Evolutionary conservation across 2,329 filamentous ascomycete species (phyloP), one percentile per base, ranked within the genome.

Genomic region (Dactylellina drechsleri): DNA sequence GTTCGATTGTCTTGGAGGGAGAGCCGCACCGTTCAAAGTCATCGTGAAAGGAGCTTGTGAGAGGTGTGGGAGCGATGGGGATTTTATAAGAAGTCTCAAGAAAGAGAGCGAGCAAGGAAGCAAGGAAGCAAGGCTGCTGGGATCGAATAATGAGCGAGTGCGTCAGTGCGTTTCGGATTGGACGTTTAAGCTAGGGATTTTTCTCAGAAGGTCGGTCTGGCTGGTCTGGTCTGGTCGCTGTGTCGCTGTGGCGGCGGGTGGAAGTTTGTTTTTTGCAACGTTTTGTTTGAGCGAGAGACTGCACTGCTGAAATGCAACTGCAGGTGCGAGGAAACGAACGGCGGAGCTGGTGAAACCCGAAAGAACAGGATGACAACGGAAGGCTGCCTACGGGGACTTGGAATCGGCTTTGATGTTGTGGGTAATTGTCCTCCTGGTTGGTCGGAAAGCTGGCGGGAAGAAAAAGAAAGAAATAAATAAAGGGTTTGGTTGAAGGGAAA

Each of bases 21-120:
- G 62, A 45, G 36, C 62, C 6, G 70, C 70, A 41, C 70, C 70
- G 62, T 57, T 74, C 62, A 74, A 74, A 47, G 70, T 74, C 70
- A 74, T 74, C 60, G 26, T 74, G 62, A 59, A 62, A 52, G 67
- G 40, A 66, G 16, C 7, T 16, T 8, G 40, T 6, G 43, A 59
- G 50, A 36, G 43, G 60, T 72, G 68, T 67, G 70, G 62, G 57
- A 61, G 52, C 41, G n/a, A 18, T 15, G 54, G 50, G 23, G 47
- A 58, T 58, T 74, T 74, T 74, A 74, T 74, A 73, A 49, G 20
- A 45, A 54, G 31, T 13, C 10, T 7, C 31, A 36, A 36, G 5
- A 7, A 36, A 23, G 23, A 23, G 23, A 23, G 23, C 23, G 23
- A 36, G 5, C 6, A 8, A 10, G 31, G 6, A 36, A 36, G 31